Evolutionary conservation across 257 asterid genomes (phyloP).

Genomic region (Solanum etuberosum): DNA sequence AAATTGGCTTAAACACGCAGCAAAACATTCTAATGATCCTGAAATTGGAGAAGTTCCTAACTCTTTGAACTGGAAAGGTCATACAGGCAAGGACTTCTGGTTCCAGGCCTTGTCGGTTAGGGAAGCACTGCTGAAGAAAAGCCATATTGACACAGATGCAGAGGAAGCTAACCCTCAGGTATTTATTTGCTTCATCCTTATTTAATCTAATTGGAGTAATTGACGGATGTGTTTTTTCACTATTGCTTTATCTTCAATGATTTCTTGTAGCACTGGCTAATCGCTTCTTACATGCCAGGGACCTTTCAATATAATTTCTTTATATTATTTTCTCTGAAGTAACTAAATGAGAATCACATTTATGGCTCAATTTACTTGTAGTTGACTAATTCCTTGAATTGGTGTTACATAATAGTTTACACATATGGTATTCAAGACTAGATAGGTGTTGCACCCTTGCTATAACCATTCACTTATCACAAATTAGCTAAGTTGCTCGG

Average conservation of each 20-base stretch:
- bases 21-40: conserved; percentile 41
- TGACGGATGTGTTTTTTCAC: not conserved
- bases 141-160: conserved; percentile 14
- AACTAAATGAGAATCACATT: not conserved
- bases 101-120: conserved; percentile 43
- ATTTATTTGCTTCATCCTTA: not conserved
- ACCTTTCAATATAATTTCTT: not conserved
- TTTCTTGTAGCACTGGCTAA: not conserved
- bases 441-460: not conserved
- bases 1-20: conserved; percentile 39
- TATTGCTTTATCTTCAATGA: not conserved
- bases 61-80: conserved; percentile 41
- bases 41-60: conserved; percentile 39
- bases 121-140: conserved; percentile 29
- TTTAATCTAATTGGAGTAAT: not conserved
- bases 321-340: not conserved
- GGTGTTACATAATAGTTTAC: not conserved
- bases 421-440: not conserved
- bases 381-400: not conserved
- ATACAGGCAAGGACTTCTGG: conserved; percentile 36
- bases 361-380: not conserved
- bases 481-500: not conserved
- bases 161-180: conserved; percentile 46
- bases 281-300: not conserved
- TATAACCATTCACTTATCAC: not conserved